Conservation (phyloP, 176 grass and related monocot genomes). For the Paspalum vaginatum region DNA sequence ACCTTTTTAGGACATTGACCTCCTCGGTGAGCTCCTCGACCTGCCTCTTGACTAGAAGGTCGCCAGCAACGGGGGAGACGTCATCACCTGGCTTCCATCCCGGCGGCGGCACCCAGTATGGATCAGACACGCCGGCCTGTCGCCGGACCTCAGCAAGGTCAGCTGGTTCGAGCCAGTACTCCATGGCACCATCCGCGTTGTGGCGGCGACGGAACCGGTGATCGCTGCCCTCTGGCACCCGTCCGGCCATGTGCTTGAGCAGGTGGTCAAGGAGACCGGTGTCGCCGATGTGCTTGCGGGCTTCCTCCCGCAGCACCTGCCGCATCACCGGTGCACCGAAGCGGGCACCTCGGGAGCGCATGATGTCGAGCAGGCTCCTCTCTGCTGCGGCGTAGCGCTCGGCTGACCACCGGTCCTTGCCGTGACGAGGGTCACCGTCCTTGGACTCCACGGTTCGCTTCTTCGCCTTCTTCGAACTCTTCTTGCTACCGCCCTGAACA, state of each 20-base stretch:
- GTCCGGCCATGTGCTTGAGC: conserved; percentile 84
- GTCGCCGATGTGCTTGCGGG: conserved; percentile 87
- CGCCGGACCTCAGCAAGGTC: conserved; percentile 61
- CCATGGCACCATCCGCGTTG: conserved; percentile 87
- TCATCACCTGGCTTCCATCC: conserved; percentile 83
- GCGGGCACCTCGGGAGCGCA: conserved; percentile 53
- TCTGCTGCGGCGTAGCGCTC: conserved; percentile 73
- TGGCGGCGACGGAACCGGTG: conserved; percentile 77
- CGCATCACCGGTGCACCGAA: conserved; percentile 64
- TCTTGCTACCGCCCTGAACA: conserved; percentile 17
- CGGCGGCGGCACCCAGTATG: conserved; percentile 72
- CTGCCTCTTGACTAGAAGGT: conserved; percentile 57
- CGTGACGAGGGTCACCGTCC: conserved; percentile 45
- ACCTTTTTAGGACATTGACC: conserved; percentile 54
- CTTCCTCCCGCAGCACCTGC: conserved; percentile 67
- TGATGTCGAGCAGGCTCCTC: conserved; percentile 69
- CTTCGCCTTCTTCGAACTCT: conserved; percentile 45
- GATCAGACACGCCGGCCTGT: conserved; percentile 69
- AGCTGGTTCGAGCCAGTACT: conserved; percentile 94
- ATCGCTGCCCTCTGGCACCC: conserved; percentile 56
- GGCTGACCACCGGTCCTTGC: conserved; percentile 76
- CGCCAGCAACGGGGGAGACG: conserved; percentile 47
- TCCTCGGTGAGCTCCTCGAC: conserved; percentile 69
- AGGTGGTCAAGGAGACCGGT: conserved; percentile 91
- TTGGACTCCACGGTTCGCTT: conserved; percentile 50